Base-by-base conservation (phyloP, 2,329 filamentous ascomycete genomes). In the Ambrosiella cleistominuta region DNA sequence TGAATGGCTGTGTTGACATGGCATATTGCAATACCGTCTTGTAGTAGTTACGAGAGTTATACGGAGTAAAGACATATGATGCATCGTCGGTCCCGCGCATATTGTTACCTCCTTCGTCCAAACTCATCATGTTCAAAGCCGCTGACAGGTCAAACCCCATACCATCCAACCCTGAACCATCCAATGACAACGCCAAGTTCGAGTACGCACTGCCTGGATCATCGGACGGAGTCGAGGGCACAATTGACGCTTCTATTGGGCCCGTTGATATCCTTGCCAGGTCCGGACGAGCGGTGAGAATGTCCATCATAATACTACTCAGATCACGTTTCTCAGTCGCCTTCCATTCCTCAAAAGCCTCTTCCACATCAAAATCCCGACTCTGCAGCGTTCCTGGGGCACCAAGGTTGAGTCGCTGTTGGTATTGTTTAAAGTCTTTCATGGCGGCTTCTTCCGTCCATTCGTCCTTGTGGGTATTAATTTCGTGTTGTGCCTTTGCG, bases 381-480 rank as follows among this genome's bases (percentile, higher is more conserved):
- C 79, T 84, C 59, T 83, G 81, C 54, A 98, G 70, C 0, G 91
- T 90, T 60, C 81, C 86, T 51, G 80, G 76, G 62, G 85, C 86
- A 66, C 88, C 84, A 7, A 91, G 79, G 66, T 85, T 94, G 58
- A 98, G 75, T 61, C 91, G 84, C 62, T 88, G 83, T 68, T 96
- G 93, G 67, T 98, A 98, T 8, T 85, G 80, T 70, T 98, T 98
- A 64, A 97, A 77, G 68, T 98, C 93, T 64, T 83, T 83, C 61
- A 98, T 73, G 1, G 91, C 93, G 45, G 88, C 88, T 67, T 91
- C 88, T 67, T 95, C 89, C 0, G 88, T 96, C 93, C 93, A 98
- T 1, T 80, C 70, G 4, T 81, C 76, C 63, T 85, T 86, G 69
- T 95, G 81, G 54, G 82, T 79, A 69, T 95, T 86, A 66, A 98